A percentile compares a stretch with the other conserved stretches of the same genome.
phyloP scores from a whole-genome alignment of 75 land plant genomes.

The Cupressus sempervirens region DNA sequence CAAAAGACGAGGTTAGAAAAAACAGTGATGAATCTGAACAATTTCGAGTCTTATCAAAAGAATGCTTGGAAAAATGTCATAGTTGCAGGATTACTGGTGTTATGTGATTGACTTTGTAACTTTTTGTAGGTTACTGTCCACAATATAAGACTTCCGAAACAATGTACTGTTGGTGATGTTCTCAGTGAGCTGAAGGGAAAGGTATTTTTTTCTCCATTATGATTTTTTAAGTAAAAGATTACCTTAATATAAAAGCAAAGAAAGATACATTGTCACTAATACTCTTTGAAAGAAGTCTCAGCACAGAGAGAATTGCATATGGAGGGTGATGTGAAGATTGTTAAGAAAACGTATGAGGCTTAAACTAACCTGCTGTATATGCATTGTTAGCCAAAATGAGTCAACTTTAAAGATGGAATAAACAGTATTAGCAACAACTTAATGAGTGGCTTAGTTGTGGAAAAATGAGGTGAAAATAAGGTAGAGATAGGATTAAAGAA shows the following conservation, averaged over 20 bases:
- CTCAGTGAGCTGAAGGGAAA: constrained; percentile 48
- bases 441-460: not conserved
- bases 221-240: not conserved
- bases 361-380: not conserved
- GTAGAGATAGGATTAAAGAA: not conserved
- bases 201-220: constrained; percentile 11
- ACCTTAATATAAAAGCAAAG: not conserved
- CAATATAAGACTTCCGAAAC: constrained; percentile 43
- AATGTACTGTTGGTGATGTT: constrained; percentile 55
- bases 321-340: not conserved
- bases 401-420: not conserved
- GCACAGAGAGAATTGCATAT: not conserved
- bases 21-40: not conserved
- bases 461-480: not conserved
- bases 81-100: not conserved
- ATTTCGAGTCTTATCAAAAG: not conserved
- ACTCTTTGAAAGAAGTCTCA: not conserved
- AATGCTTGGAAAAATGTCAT: not conserved
- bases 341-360: not conserved
- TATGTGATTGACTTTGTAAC: not conserved
- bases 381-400: not conserved
- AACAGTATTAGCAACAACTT: not conserved
- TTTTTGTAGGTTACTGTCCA: constrained; percentile 37
- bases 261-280: not conserved
- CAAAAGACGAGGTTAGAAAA: constrained; percentile 58